Conservation (phyloP, 2,329 filamentous ascomycete species). For the Tympanopsis confertula region DNA sequence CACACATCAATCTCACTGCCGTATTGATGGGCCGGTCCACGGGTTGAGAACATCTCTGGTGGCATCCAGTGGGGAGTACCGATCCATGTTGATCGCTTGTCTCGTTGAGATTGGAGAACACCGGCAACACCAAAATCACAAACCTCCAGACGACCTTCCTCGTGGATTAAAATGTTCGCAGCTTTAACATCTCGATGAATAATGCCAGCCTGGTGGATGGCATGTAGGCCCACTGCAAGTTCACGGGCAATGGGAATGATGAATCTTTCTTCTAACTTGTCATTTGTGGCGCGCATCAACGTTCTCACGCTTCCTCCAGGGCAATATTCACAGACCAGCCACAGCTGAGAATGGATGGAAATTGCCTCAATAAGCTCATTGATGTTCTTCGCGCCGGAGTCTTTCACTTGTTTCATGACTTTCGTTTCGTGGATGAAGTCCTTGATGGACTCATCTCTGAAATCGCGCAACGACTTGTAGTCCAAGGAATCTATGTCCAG, state of each 20-base stretch:
- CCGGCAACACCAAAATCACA: constrained; percentile 58
- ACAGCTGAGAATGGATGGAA: constrained; percentile 50
- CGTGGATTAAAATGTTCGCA: constrained; percentile 51
- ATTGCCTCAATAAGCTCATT: constrained; percentile 54
- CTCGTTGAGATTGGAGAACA: constrained; percentile 43
- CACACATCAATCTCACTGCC: constrained; percentile 36
- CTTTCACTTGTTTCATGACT: constrained; percentile 49
- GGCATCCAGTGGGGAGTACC: constrained; percentile 60
- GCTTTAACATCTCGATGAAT: constrained; percentile 56
- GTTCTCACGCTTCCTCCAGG: constrained; percentile 56
- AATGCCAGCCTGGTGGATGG: constrained; percentile 53
- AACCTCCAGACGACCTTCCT: constrained; percentile 49
- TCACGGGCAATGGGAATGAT: constrained; percentile 54
- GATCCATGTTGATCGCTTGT: constrained; percentile 53
- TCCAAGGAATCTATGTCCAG: constrained; percentile 34
- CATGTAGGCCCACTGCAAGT: constrained; percentile 46
- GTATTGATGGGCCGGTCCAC: constrained; percentile 25
- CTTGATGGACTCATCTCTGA: constrained; percentile 33
- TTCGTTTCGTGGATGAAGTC: constrained; percentile 50
- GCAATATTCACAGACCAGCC: constrained; percentile 57
- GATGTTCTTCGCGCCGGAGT: constrained; percentile 49
- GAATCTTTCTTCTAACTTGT: constrained; percentile 43
- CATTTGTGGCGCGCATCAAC: constrained; percentile 34
- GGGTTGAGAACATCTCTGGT: constrained; percentile 37
- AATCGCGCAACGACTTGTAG: constrained; percentile 29